These are phyloP conservation scores for Ogataea degrootiae DNA, from an alignment of 805 yeast species.

Conservation along the genomic window DNA sequence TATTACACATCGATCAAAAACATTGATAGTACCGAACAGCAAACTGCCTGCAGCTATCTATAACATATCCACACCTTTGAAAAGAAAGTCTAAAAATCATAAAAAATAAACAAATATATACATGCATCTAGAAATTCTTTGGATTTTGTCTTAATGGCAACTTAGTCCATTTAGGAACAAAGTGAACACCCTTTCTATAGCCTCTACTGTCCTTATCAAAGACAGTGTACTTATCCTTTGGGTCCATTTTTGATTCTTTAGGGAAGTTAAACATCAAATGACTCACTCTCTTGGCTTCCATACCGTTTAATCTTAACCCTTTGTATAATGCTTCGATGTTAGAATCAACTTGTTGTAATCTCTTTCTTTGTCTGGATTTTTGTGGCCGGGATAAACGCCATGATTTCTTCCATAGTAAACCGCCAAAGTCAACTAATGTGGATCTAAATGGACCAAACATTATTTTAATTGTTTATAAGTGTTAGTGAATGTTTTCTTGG, in stretches of 20 bases:
- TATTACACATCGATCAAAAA: no score
- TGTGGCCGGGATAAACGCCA: slow-evolving; percentile 77
- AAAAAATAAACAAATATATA: not conserved
- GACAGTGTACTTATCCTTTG: slow-evolving; percentile 83
- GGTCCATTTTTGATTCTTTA: slow-evolving; percentile 71
- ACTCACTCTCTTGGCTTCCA: slow-evolving; percentile 30
- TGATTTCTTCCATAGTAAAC: slow-evolving; percentile 75
- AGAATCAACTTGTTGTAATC: slow-evolving; percentile 77
- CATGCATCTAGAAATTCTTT: slow-evolving; percentile 43
- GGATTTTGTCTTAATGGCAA: slow-evolving; percentile 78
- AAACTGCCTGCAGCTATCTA: no score
- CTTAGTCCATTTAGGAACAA: slow-evolving; percentile 91
- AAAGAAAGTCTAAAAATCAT: not conserved
- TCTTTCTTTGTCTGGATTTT: slow-evolving; percentile 76
- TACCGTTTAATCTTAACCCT: slow-evolving; percentile 36
- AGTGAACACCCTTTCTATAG: slow-evolving; percentile 85
- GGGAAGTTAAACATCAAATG: slow-evolving; percentile 52
- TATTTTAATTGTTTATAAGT: not conserved
- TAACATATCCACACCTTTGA: not conserved
- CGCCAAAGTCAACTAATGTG: slow-evolving; percentile 55
- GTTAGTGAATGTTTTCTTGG: not conserved
- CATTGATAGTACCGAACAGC: no score
- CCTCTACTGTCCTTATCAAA: slow-evolving; percentile 69
- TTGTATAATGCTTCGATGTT: slow-evolving; percentile 63
- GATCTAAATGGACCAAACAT: slow-evolving; percentile 63